A percentile compares a stretch with the other conserved stretches of the same genome.
Conservation (phyloP, 371 early-diverging fungal species). For the Rhizomucor pusillus region DNA sequence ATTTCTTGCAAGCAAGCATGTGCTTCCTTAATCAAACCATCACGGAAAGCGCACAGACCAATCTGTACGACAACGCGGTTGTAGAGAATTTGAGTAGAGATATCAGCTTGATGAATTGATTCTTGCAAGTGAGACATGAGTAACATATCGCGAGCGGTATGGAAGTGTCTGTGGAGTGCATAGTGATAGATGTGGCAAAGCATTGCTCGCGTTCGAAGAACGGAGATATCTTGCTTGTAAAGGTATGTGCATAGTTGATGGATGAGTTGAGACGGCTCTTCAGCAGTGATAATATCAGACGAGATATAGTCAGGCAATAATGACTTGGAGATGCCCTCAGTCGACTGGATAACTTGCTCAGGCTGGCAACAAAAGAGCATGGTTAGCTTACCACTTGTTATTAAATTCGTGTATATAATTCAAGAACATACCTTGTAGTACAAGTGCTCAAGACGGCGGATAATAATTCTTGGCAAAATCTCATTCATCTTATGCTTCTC, state of each 20-base stretch:
- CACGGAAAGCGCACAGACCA: slow-evolving; percentile 96
- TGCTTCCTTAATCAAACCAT: slow-evolving; percentile 88
- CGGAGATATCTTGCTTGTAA: slow-evolving; percentile 82
- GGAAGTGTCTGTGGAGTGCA: slow-evolving; percentile 92
- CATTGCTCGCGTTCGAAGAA: slow-evolving; percentile 93
- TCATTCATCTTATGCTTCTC: slow-evolving; percentile 58
- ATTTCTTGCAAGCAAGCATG: slow-evolving; percentile 89
- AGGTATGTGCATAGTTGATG: slow-evolving; percentile 81
- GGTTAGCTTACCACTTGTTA: not conserved
- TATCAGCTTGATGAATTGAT: slow-evolving; percentile 84
- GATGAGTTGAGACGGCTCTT: slow-evolving; percentile 66
- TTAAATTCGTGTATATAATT: not conserved
- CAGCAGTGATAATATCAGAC: slow-evolving; percentile 35
- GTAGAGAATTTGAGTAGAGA: slow-evolving; percentile 92
- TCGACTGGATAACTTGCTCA: slow-evolving; percentile 51
- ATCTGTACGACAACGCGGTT: slow-evolving; percentile 96
- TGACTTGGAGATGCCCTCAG: slow-evolving; percentile 37
- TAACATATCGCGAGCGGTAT: slow-evolving; percentile 92
- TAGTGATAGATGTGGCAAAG: slow-evolving; percentile 96
- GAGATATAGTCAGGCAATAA: slow-evolving; percentile 41
- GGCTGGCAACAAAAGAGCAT: slow-evolving; percentile 24
- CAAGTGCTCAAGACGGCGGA: slow-evolving; percentile 92
- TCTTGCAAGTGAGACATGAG: slow-evolving; percentile 98
- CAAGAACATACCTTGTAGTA: slow-evolving; percentile 79
- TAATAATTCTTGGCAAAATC: slow-evolving; percentile 68